phyloP scores from a whole-genome alignment of 495 filamentous ascomycete species.

The Aspergillus steynii region DNA sequence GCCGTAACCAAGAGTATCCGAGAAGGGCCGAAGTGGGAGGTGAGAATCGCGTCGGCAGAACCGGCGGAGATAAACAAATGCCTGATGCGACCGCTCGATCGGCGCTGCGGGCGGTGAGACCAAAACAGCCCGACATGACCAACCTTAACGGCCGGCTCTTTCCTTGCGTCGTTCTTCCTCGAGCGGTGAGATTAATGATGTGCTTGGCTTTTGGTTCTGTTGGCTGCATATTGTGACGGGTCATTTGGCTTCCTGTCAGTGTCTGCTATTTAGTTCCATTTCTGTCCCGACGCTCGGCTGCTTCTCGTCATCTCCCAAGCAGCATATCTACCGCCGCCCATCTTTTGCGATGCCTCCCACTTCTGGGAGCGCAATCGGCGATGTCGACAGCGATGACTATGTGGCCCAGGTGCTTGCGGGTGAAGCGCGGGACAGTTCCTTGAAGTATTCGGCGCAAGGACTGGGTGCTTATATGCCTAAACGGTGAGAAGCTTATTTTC shows the following conservation, averaged over 20 bases:
- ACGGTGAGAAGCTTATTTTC: slow-evolving; percentile 51
- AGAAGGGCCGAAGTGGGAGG: not conserved
- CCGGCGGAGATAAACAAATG: slow-evolving; percentile 27
- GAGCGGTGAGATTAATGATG: slow-evolving; percentile 3
- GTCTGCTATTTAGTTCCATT: not conserved
- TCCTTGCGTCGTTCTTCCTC: not conserved
- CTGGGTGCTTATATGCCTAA: slow-evolving; percentile 67
- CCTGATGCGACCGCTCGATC: slow-evolving; percentile 13
- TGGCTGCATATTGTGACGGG: slow-evolving; percentile 3
- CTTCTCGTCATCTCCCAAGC: not conserved
- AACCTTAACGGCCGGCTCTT: not conserved
- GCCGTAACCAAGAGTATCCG: not conserved
- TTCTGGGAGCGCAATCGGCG: slow-evolving; percentile 24
- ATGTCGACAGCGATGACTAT: slow-evolving; percentile 65
- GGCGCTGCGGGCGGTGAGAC: slow-evolving; percentile 23
- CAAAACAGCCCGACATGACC: not conserved
- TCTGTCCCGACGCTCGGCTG: slow-evolving; percentile 1
- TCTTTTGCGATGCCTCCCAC: slow-evolving; percentile 21
- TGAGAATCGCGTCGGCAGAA: slow-evolving; percentile 16
- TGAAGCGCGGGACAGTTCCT: slow-evolving; percentile 69
- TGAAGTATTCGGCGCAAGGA: slow-evolving; percentile 72
- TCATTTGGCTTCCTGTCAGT: not conserved
- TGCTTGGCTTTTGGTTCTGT: not conserved
- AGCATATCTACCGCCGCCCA: not conserved
- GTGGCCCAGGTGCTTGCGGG: slow-evolving; percentile 71